Conservation (phyloP, 2,329 filamentous ascomycete species). For the Corynespora cassiicola region DNA sequence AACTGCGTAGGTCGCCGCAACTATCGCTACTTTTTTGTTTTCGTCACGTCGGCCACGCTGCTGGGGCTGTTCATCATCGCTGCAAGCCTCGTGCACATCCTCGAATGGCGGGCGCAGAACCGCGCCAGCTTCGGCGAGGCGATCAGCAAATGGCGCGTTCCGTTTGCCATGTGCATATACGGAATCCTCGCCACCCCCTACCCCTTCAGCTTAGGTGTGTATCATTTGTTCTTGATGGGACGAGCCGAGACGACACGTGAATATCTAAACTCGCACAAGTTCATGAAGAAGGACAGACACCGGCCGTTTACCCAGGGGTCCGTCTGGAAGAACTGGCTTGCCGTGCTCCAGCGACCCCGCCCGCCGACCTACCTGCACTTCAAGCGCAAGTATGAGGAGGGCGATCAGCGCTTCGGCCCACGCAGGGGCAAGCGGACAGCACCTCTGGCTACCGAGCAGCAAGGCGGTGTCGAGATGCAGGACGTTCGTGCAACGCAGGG, state of each 20-base stretch:
- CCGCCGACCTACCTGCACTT: slow-evolving; percentile 90
- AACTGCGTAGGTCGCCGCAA: slow-evolving; percentile 97
- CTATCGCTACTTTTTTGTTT: slow-evolving; percentile 97
- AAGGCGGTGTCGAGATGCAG: slow-evolving; percentile 76
- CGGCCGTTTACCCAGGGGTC: slow-evolving; percentile 84
- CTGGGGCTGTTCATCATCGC: slow-evolving; percentile 78
- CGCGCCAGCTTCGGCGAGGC: slow-evolving; percentile 71
- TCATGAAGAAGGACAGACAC: slow-evolving; percentile 88
- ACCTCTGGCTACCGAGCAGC: slow-evolving; percentile 57
- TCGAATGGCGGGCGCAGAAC: slow-evolving; percentile 72
- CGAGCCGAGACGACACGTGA: slow-evolving; percentile 95
- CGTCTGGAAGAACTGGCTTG: slow-evolving; percentile 77
- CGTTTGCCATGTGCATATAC: slow-evolving; percentile 90
- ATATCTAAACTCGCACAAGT: slow-evolving; percentile 96
- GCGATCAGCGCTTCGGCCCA: slow-evolving; percentile 82
- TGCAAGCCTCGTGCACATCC: slow-evolving; percentile 79
- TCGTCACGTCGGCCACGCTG: slow-evolving; percentile 80
- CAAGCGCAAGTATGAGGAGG: slow-evolving; percentile 76
- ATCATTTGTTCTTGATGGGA: slow-evolving; percentile 90
- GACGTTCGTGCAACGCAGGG: slow-evolving; percentile 37
- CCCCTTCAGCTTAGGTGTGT: slow-evolving; percentile 81
- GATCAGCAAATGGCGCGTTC: slow-evolving; percentile 74
- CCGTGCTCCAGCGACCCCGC: slow-evolving; percentile 81
- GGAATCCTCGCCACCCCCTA: slow-evolving; percentile 78
- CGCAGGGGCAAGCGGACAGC: slow-evolving; percentile 60